phyloP scores from a whole-genome alignment of 1,139 yeast genomes.

The Pichia sp. region DNA sequence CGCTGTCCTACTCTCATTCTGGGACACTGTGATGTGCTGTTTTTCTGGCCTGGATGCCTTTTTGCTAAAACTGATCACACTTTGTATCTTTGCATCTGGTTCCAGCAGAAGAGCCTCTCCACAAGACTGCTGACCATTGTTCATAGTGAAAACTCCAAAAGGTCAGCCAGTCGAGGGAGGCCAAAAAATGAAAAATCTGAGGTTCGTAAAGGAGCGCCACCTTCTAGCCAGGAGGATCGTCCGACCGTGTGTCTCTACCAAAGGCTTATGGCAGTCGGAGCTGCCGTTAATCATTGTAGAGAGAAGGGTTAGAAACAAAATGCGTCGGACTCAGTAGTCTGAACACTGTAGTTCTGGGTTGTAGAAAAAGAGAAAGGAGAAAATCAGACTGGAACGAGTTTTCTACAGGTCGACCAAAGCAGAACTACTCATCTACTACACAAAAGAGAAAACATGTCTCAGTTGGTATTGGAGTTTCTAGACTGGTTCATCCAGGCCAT shows the following conservation, averaged over 20 bases:
- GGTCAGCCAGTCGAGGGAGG: background rate
- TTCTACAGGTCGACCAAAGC: too few relatives aligned
- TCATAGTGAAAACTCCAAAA: background rate
- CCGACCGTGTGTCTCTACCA: background rate
- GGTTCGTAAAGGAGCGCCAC: background rate
- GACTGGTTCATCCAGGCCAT: conserved; percentile 34
- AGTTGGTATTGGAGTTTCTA: conserved; percentile 29
- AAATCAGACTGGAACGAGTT: too few relatives aligned
- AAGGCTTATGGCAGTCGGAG: background rate
- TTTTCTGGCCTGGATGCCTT: background rate
- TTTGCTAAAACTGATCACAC: too few relatives aligned
- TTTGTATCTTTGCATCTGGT: too few relatives aligned
- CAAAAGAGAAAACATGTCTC: conserved; percentile 5
- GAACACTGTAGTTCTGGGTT: too few relatives aligned
- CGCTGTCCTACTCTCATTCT: background rate
- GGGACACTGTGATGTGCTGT: background rate
- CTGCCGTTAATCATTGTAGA: background rate
- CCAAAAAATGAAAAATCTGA: conserved; percentile 1
- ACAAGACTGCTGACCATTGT: background rate
- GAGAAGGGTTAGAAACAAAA: background rate
- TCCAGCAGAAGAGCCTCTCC: background rate
- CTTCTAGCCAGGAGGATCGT: background rate
- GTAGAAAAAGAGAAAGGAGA: too few relatives aligned
- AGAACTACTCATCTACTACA: too few relatives aligned
- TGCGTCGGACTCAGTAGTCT: too few relatives aligned